These are phyloP conservation scores for Corynespora cassiicola DNA, from an alignment of 2,329 filamentous ascomycete species.

Conservation along the genomic window DNA sequence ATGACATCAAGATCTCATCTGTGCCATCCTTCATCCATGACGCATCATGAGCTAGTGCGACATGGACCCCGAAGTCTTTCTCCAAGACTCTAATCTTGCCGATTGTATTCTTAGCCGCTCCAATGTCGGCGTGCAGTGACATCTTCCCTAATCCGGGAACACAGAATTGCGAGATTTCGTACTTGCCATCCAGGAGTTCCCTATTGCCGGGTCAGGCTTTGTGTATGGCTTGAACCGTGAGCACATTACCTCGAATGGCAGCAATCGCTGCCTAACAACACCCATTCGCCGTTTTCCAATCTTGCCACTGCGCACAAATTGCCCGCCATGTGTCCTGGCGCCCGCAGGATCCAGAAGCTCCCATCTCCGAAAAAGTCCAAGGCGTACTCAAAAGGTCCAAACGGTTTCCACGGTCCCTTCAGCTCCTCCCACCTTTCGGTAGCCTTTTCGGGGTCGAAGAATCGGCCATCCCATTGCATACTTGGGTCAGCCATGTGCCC, in stretches of 20 bases:
- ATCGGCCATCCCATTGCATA: constrained; percentile 41
- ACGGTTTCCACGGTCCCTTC: constrained; percentile 33
- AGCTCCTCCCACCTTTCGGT: constrained; percentile 38
- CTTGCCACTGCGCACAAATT: constrained; percentile 46
- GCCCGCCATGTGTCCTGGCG: constrained; percentile 46
- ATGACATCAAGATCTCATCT: constrained; percentile 34
- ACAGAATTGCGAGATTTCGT: constrained; percentile 34
- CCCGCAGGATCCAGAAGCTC: constrained; percentile 46
- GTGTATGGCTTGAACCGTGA: neutral
- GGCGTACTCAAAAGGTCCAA: constrained; percentile 44
- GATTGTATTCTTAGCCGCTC: constrained; percentile 33
- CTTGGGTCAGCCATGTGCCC: constrained; percentile 32
- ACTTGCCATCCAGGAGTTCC: constrained; percentile 33
- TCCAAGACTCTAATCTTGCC: constrained; percentile 31
- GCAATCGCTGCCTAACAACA: constrained; percentile 41
- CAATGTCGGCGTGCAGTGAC: constrained; percentile 35
- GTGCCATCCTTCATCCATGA: constrained; percentile 33
- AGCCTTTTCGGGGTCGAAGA: constrained; percentile 35
- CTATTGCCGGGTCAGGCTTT: constrained; percentile 16
- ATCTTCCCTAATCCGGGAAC: constrained; percentile 25
- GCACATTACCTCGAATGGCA: constrained; percentile 37
- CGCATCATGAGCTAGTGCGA: constrained; percentile 39
- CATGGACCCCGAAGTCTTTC: constrained; percentile 27
- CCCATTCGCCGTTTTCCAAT: constrained; percentile 32
- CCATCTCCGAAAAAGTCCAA: constrained; percentile 48